Base-by-base conservation (phyloP, 2,329 filamentous ascomycete species). In the Aureobasidium sp. region DNA sequence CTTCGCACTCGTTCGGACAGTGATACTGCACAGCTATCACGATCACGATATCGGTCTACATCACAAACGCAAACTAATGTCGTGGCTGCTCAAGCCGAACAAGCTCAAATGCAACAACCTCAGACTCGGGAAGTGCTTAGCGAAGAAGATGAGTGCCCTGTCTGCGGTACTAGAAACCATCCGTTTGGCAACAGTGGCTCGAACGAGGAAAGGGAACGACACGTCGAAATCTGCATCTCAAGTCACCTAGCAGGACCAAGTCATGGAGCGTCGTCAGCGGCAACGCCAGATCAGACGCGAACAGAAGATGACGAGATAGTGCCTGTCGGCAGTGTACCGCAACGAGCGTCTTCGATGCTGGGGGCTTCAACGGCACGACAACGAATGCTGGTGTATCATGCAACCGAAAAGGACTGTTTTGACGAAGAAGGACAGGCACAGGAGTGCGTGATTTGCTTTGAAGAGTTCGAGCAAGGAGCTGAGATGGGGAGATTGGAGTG, bases 141-240 rank as follows among this genome's bases (percentile, higher is more conserved):
- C 50, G 87, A 90, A 64, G 86, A 90, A 63, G 86, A 90, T 63
- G 84, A 88, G 61, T 91, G 87, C 57, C 86, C 86, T 0, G 79
- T 90, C 39, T 91, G 87, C 61, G 85, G 87, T 62, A 70, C 74
- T 32, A 53, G 53, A 32, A 85, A 89, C 67, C 74, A 90, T 3
- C 85, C 86, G 0, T 54, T 54, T 55, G 38, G 56, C 35, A 19
- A 52, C 34, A 24, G 39, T 37, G 41, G 56, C 30, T 39, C 55
- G 17, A 47, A 38, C 22, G 24, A 41, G 10, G 50, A 48, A 29
- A 35, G 56, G 3, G 56, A 58, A 42, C 47, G 17, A n/a, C 56
- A 58, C 21, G 55, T 58, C 27, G 44, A 64, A 41, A 53, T 61
- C 29, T 67, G 66, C 57, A 64, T 67, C 44, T 56, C 58, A 14